These are phyloP conservation scores for Phyllosticta ampelicida DNA, from an alignment of 2,329 filamentous ascomycete species.

Conservation along the genomic window DNA sequence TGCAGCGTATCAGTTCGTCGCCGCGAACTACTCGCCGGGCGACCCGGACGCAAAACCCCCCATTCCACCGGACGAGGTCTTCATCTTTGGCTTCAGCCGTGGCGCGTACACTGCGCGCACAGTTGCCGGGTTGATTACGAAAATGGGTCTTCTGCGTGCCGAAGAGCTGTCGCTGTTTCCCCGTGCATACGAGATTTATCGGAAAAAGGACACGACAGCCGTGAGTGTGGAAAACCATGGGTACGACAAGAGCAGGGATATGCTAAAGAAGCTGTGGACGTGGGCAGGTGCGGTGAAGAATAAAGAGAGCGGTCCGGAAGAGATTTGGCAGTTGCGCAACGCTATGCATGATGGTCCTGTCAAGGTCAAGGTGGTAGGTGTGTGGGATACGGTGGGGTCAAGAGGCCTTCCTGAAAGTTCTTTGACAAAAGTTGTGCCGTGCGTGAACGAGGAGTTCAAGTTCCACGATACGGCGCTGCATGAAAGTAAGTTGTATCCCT, in stretches of 20 bases:
- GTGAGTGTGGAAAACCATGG: background rate
- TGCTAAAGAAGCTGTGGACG: background rate
- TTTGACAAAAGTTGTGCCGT: slow-evolving; percentile 1
- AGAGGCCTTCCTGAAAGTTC: background rate
- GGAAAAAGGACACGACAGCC: slow-evolving; percentile 12
- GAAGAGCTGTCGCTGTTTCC: slow-evolving; percentile 37
- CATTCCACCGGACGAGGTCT: slow-evolving; percentile 37
- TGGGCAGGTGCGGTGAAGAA: background rate
- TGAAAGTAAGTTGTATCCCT: background rate
- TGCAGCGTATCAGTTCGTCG: slow-evolving; percentile 40
- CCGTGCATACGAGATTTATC: slow-evolving; percentile 21
- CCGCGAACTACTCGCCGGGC: slow-evolving; percentile 43
- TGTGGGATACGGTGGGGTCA: slow-evolving; percentile 34
- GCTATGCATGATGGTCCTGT: background rate
- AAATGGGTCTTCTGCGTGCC: slow-evolving; percentile 38
- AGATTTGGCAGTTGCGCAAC: background rate
- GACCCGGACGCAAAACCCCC: slow-evolving; percentile 24
- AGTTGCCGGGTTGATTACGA: slow-evolving; percentile 34
- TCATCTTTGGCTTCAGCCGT: slow-evolving; percentile 35
- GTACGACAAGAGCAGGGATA: background rate
- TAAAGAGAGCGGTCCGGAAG: background rate
- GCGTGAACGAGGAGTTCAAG: slow-evolving; percentile 4
- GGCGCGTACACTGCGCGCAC: slow-evolving; percentile 33
- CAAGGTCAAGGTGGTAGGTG: slow-evolving; percentile 34
- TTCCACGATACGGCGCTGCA: slow-evolving; percentile 8